These are phyloP conservation scores for Vanderwaltozyma tropicalis DNA, from an alignment of 805 yeast species.

Conservation along the genomic window DNA sequence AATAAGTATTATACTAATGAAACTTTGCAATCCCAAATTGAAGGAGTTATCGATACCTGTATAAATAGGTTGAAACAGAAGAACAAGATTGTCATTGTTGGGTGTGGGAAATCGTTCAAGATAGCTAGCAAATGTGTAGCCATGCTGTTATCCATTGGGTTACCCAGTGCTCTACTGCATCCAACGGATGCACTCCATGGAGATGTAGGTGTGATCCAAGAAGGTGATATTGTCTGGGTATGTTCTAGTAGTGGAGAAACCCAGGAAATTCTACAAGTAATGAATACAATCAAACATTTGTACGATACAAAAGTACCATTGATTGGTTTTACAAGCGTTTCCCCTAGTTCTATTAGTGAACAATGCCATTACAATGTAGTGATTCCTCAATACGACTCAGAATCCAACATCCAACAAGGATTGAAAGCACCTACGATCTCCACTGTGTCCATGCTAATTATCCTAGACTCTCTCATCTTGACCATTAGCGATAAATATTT, in stretches of 20 bases:
- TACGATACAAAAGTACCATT: background rate
- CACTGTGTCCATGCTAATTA: slow-evolving; percentile 61
- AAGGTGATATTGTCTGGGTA: slow-evolving; percentile 46
- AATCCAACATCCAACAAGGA: slow-evolving; percentile 53
- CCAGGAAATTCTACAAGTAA: slow-evolving; percentile 49
- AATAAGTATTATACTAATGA: background rate
- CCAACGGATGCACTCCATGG: slow-evolving; percentile 89
- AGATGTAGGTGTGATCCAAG: slow-evolving; percentile 64
- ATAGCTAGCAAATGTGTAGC: slow-evolving; percentile 73
- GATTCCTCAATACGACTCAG: slow-evolving; percentile 39
- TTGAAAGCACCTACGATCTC: slow-evolving; percentile 82
- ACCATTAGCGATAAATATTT: slow-evolving; percentile 53
- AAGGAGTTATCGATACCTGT: background rate
- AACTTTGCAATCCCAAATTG: background rate
- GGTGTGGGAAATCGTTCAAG: slow-evolving; percentile 78
- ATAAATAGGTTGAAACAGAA: slow-evolving; percentile 23
- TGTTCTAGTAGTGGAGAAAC: slow-evolving; percentile 76
- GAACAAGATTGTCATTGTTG: slow-evolving; percentile 68
- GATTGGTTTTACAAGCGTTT: slow-evolving; percentile 3
- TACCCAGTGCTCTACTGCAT: slow-evolving; percentile 58
- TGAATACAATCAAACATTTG: slow-evolving; percentile 9
- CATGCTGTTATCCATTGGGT: slow-evolving; percentile 68
- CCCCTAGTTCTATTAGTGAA: slow-evolving; percentile 9
- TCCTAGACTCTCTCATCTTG: slow-evolving; percentile 70
- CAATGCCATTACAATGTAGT: slow-evolving; percentile 28